Evolutionary conservation across 768 basidiomycete species (phyloP), one percentile per base, ranked within the genome.

Genomic region (Gymnopilus dilepis): DNA sequence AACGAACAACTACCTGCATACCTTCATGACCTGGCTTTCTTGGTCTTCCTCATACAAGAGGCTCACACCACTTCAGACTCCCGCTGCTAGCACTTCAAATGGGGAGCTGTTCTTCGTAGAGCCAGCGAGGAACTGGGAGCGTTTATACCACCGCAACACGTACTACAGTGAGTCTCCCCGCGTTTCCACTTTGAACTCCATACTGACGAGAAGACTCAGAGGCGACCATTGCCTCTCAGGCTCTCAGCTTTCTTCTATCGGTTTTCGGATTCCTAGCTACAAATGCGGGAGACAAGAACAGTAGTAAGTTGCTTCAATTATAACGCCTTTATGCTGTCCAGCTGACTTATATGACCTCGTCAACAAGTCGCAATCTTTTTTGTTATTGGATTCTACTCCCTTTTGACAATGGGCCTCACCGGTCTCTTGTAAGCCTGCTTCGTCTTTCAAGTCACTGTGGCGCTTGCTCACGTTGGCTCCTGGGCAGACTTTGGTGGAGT

Each of bases 81-180:
- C n/a, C n/a, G n/a, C n/a, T n/a, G n/a, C n/a, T n/a, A n/a, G n/a
- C n/a, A n/a, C n/a, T n/a, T n/a, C n/a, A n/a, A n/a, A n/a, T n/a
- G n/a, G n/a, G n/a, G n/a, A n/a, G n/a, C 30, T 50, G n/a, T 50
- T 50, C n/a, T 50, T 50, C 47, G 47, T 50, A n/a, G 15, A 50
- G 15, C 47, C 47, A n/a, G 7, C 47, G 4, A 50, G 47, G 31
- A 28, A 30, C 15, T 50, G 47, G 47, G 47, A 50, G 17, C 47
- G 26, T 8, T 28, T 50, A 28, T 50, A 28, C 11, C 47, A 50
- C 30, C 47, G 47, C 11, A 19, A 50, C 22, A 50, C 47, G 19
- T 50, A 50, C 31, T 50, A 50, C 15, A 17, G 47, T 50, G 47
- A 15, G 30, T 50, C 30, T 50, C n/a, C 31, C 24, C 7, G 24